Percentiles rank a stretch among this genome's conserved stretches.
phyloP scores from a whole-genome alignment of 805 yeast genomes.

The Lipomyces mesembrius region DNA sequence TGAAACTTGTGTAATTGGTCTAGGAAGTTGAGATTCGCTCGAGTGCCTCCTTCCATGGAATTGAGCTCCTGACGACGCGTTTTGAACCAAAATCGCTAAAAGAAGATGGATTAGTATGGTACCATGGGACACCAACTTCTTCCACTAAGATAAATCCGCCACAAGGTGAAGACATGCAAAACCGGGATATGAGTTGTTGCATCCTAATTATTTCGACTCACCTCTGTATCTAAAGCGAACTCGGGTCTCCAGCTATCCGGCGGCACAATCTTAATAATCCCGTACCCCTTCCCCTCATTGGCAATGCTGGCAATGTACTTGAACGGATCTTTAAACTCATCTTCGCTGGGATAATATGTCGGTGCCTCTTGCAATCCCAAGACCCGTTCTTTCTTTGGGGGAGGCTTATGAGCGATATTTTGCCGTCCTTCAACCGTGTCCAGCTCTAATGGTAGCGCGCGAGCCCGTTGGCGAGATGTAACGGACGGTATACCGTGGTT shows the following conservation, averaged over 20 bases:
- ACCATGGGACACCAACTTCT: neutral
- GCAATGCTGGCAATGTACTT: conserved; percentile 60
- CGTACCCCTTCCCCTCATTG: conserved; percentile 61
- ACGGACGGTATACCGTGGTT: conserved; percentile 33
- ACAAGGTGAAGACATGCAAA: conserved; percentile 1
- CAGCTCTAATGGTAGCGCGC: conserved; percentile 24
- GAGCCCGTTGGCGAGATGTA: conserved; percentile 29
- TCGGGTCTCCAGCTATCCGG: conserved; percentile 56
- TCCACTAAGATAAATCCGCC: neutral
- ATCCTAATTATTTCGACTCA: conserved; percentile 3
- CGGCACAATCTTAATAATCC: conserved; percentile 76
- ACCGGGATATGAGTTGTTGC: neutral
- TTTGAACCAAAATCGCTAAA: conserved; percentile 42
- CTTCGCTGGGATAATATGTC: conserved; percentile 57
- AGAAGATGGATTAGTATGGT: neutral
- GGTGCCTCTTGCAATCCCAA: conserved; percentile 57
- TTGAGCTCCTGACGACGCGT: conserved; percentile 46
- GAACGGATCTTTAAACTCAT: conserved; percentile 68
- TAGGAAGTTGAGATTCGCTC: conserved; percentile 45
- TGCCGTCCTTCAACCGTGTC: conserved; percentile 19
- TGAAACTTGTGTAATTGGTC: conserved; percentile 46
- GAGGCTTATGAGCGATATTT: conserved; percentile 17
- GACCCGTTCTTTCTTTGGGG: conserved; percentile 23
- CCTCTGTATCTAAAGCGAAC: conserved; percentile 45
- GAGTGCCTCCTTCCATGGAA: conserved; percentile 46